Evolutionary conservation across 306 rosid species (phyloP).

Genomic region (Gillenia trifoliata): DNA sequence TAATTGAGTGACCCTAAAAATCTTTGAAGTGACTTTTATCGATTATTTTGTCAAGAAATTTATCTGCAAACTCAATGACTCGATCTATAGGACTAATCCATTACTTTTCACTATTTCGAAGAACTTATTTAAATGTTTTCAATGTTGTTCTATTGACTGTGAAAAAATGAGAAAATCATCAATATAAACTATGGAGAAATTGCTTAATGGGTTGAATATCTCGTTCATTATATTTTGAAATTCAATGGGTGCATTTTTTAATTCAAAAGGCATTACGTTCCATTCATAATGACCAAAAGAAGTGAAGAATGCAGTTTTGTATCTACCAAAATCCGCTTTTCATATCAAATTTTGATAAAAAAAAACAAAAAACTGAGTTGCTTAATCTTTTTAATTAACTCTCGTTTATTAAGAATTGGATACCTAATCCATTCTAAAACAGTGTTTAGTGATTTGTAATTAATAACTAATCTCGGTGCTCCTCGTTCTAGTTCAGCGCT

Average conservation of each 20-base stretch:
- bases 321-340: neutral
- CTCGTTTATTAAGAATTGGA: neutral
- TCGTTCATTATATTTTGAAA: neutral
- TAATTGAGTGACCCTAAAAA: neutral
- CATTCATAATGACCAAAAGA: neutral
- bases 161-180: neutral
- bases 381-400: neutral
- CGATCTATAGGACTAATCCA: neutral
- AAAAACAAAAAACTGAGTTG: neutral
- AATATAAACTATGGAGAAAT: neutral
- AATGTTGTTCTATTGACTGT: neutral
- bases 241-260: neutral
- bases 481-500: neutral
- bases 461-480: neutral
- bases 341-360: neutral
- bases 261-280: neutral
- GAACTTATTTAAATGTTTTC: neutral
- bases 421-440: neutral
- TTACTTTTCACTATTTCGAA: neutral
- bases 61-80: neutral
- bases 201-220: neutral
- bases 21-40: neutral
- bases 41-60: neutral
- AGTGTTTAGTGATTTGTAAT: neutral
- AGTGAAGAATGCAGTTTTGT: neutral